Evolutionary conservation across 2,329 filamentous ascomycete species (phyloP), one percentile per base, ranked within the genome.

Genomic region (Diaporthe longicolla): DNA sequence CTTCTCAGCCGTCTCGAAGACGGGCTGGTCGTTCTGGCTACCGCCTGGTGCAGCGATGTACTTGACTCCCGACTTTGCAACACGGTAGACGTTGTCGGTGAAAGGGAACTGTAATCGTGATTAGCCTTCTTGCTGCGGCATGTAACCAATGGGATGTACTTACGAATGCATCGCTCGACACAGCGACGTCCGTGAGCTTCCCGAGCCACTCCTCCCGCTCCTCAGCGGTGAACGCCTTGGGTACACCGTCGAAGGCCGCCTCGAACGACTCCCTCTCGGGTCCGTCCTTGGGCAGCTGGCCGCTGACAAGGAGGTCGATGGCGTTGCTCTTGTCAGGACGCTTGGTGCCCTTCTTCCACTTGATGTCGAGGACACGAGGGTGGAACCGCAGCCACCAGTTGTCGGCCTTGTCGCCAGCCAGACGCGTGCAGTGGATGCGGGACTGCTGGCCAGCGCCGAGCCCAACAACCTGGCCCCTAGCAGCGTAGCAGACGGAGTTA

Each of bases 301-400:
- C 96, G 76, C 94, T 97, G 83, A 97, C 97, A 7, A 43, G 40
- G 81, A 98, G 89, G 82, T 98, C 97, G 81, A 98, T 98, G 77
- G 95, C 96, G 83, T 99, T 99, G 88, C 94, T 97, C 91, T 98
- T 99, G 84, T 98, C 96, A 61, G 97, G 90, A 73, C 97, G 92
- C 92, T 98, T 98, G 82, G 94, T 95, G 80, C 97, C 96, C 87
- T 97, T 96, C 90, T 98, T 98, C 94, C 95, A 99, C 87, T 96
- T 94, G 83, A 99, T 93, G 81, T 87, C 89, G 66, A 98, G 89
- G 17, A 97, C 94, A 70, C 94, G 93, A 79, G 94, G 93, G 87
- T 98, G 94, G 91, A 98, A 98, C 80, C 97, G 94, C 89, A 99
- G 93, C 97, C 96, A 99, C 96, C 96, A 98, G 89, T 97, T 98